These are phyloP conservation scores for Hibiscus tridactylites DNA, from an alignment of 345 rosid species.

Conservation along the genomic window DNA sequence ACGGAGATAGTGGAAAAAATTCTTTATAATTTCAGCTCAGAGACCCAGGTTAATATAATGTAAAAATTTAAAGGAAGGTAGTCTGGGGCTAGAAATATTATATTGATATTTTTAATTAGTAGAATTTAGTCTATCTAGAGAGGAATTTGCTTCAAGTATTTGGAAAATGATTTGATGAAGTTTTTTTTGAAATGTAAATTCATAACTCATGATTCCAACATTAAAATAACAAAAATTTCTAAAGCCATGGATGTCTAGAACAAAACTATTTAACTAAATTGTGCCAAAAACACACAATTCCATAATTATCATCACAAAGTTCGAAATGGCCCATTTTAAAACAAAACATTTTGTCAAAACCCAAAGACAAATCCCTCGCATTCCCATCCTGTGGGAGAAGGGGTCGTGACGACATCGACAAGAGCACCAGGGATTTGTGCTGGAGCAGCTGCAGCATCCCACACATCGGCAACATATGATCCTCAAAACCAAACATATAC, in stretches of 20 bases:
- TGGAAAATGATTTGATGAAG: no score
- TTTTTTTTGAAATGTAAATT: not conserved
- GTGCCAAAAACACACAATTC: conserved; percentile 12
- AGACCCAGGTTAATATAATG: no score
- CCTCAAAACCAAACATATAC: no score
- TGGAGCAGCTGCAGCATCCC: conserved; percentile 39
- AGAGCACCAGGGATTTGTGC: conserved; percentile 1
- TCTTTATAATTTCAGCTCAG: no score
- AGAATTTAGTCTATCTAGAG: no score
- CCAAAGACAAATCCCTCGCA: conserved; percentile 17
- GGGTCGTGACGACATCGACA: not conserved
- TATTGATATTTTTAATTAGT: no score
- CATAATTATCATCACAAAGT: not conserved
- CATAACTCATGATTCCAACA: not conserved
- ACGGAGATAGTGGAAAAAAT: no score
- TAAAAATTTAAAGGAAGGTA: no score
- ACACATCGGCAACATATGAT: conserved; percentile 19
- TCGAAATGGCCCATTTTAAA: conserved; percentile 13
- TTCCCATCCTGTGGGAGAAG: conserved; percentile 33
- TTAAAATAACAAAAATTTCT: conserved; percentile 7
- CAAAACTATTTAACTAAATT: conserved; percentile 11
- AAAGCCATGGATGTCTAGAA: not conserved
- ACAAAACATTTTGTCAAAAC: not conserved
- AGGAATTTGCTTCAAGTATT: no score
- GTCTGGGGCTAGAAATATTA: no score